phyloP scores from a whole-genome alignment of 768 basidiomycete genomes.

The Naganishia randhawae region DNA sequence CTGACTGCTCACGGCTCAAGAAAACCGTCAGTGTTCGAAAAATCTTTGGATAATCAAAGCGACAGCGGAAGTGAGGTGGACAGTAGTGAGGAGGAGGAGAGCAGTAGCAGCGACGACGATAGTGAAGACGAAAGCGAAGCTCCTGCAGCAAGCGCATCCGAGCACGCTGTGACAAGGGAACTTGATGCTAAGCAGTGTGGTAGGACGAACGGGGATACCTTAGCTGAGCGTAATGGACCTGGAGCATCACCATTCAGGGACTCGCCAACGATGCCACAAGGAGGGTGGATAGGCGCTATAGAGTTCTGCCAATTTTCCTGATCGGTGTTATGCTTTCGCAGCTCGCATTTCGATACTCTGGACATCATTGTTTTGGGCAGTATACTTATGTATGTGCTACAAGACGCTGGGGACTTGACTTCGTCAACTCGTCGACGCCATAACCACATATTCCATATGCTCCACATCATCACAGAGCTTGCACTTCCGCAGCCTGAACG shows the following conservation, averaged over 20 bases:
- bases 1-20: conserved; percentile 69
- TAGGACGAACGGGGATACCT: background rate
- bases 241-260: background rate
- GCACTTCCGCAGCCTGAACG: too few relatives aligned
- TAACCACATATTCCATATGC: too few relatives aligned
- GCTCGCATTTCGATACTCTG: too few relatives aligned
- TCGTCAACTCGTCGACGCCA: too few relatives aligned
- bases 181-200: background rate
- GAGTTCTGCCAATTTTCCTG: background rate
- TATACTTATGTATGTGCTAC: too few relatives aligned
- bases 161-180: background rate
- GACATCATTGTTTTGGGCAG: too few relatives aligned
- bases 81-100: conserved; percentile 5
- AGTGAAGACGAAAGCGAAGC: background rate
- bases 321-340: too few relatives aligned
- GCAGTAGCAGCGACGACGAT: conserved; percentile 11
- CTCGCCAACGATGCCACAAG: background rate
- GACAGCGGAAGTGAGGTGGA: background rate
- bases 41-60: background rate
- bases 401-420: too few relatives aligned
- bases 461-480: too few relatives aligned
- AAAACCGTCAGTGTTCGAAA: conserved; percentile 5
- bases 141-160: background rate
- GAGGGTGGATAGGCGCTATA: background rate
- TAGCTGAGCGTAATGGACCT: background rate